These are phyloP conservation scores for Ogataea neopini DNA, from an alignment of 805 yeast species.

Conservation along the genomic window DNA sequence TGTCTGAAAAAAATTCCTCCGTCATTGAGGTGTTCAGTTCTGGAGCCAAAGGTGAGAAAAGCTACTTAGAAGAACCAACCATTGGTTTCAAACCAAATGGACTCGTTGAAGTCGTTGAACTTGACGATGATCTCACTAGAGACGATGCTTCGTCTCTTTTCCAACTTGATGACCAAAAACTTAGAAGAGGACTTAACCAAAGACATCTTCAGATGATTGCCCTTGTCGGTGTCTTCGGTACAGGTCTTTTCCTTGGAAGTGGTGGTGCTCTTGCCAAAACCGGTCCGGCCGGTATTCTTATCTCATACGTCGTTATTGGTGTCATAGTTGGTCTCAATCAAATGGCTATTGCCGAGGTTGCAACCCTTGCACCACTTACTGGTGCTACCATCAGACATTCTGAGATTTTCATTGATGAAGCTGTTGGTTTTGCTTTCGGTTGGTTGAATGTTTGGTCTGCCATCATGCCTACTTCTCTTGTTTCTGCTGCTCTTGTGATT, in stretches of 20 bases:
- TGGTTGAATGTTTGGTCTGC: conserved; percentile 44
- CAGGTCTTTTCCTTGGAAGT: conserved; percentile 55
- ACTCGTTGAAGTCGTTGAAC: background rate
- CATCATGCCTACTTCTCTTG: conserved; percentile 55
- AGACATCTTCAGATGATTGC: conserved; percentile 66
- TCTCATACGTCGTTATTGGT: conserved; percentile 63
- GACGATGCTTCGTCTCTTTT: conserved; percentile 2
- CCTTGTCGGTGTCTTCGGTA: conserved; percentile 72
- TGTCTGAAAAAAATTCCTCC: background rate
- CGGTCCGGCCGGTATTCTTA: conserved; percentile 43
- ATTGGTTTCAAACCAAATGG: conserved; percentile 1
- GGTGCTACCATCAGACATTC: conserved; percentile 50
- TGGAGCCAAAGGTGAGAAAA: background rate
- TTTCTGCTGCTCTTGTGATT: conserved; percentile 57
- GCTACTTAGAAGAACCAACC: background rate
- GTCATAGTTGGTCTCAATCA: conserved; percentile 56
- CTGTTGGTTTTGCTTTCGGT: conserved; percentile 59
- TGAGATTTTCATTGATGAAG: conserved; percentile 38
- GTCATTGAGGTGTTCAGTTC: conserved; percentile 2
- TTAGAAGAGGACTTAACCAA: conserved; percentile 42
- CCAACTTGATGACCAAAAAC: conserved; percentile 11
- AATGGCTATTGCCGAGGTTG: conserved; percentile 55
- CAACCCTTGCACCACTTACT: conserved; percentile 54
- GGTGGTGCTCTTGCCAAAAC: conserved; percentile 41
- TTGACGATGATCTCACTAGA: background rate